A percentile compares a stretch with the other conserved stretches of the same genome.
phyloP scores from a whole-genome alignment of 2,329 filamentous ascomycete species.

The Nigrospora sphaerica region DNA sequence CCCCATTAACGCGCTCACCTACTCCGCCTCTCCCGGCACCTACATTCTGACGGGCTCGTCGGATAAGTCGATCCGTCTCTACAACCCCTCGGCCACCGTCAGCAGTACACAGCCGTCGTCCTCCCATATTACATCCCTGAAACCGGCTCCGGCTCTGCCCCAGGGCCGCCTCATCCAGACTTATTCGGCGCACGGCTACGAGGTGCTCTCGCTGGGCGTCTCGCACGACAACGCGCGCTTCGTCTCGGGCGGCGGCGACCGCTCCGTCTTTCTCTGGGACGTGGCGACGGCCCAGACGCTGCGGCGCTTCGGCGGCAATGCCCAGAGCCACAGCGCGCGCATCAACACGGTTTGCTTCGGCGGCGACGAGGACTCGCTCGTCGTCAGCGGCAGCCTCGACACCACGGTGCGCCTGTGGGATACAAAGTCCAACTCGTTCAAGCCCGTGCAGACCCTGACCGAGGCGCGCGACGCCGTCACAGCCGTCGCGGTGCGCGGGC shows the following conservation, averaged over 20 bases:
- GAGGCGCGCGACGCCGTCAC: constrained; percentile 68
- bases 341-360: constrained; percentile 56
- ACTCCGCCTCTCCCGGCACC: constrained; percentile 65
- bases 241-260: constrained; percentile 82
- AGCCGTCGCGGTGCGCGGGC: constrained; percentile 36
- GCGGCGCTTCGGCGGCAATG: constrained; percentile 54
- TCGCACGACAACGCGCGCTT: constrained; percentile 75
- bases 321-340: constrained; percentile 5
- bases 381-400: constrained; percentile 70
- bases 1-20: constrained; percentile 64
- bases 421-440: constrained; percentile 40
- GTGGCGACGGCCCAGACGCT: constrained; percentile 73
- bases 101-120: constrained; percentile 9
- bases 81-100: constrained; percentile 60
- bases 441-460: constrained; percentile 63
- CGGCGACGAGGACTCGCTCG: constrained; percentile 65
- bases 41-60: constrained; percentile 81
- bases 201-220: constrained; percentile 76
- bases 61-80: constrained; percentile 79
- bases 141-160: constrained; percentile 25
- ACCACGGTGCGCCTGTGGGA: constrained; percentile 75
- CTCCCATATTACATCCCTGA: constrained; percentile 26
- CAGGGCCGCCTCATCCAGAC: constrained; percentile 69
- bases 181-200: constrained; percentile 86
- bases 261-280: constrained; percentile 90